Base-by-base conservation (phyloP, 306 rosid genomes). In the Rosa rugosa region DNA sequence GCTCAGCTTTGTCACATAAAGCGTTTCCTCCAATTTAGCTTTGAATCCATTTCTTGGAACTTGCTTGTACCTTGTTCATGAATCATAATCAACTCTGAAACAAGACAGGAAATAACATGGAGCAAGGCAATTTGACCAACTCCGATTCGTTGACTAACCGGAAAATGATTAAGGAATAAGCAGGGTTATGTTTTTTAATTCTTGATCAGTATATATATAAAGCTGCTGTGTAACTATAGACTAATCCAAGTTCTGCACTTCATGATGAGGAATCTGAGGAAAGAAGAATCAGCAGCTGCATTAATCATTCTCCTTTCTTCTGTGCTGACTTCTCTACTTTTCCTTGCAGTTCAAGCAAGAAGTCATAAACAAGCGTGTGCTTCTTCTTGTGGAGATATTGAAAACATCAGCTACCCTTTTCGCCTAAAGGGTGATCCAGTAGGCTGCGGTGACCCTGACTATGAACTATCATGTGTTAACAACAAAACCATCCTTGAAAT, bases 331-430 rank as follows among this genome's bases (percentile, higher is more conserved):
- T 14, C 44, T 14, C 63, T 67, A 12, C n/a, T 67, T 36, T 4
- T 27, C 22, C 20, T 36, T 44, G 12, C 5, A 51, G 18, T 36
- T 53, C 70, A 53, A 65, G 69, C 75, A 10, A 77, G 66, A 77
- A 69, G 53, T 9, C 25, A 62, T 23, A 45, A 64, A 11, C 20
- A 22, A 11, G 38, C 14, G 8, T 78, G 77, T 31, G 9, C 73
- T n/a, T 11, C 77, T 51, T 76, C 75, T 6, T 71, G 75, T 31
- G 77, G 73, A 63, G 69, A 41, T 6, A 22, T 73, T 34, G 14
- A 38, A 73, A 73, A 36, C n/a, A 73, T 68, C 76, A 54, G 77
- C 62, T 72, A 72, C 79, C 85, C 82, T 14, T 66, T 81, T 70
- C 69, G 68, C 67, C 67, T 66, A 5, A 54, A 22, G 22, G 71